phyloP scores from a whole-genome alignment of 768 basidiomycete species.

The Russula lepida region DNA sequence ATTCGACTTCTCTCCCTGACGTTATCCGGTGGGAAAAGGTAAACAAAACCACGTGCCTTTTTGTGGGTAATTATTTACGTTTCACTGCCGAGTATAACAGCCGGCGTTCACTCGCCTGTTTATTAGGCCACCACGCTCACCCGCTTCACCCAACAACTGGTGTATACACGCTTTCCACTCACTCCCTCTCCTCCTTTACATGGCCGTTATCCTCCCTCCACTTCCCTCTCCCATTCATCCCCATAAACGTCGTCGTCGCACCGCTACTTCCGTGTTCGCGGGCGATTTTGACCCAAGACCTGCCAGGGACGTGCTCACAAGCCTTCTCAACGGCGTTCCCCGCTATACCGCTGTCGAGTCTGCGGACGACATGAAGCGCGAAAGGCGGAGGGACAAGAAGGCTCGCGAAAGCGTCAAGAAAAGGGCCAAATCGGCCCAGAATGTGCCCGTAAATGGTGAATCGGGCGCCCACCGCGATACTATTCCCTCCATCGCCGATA shows the following conservation, averaged over 20 bases:
- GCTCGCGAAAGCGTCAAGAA: conserved; percentile 47
- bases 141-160: conserved; percentile 14
- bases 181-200: neutral
- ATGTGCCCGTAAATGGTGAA: conserved; percentile 22
- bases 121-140: conserved; percentile 22
- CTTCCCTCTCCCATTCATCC: conserved; percentile 19
- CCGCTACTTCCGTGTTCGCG: conserved; percentile 67
- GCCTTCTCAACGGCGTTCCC: conserved; percentile 66
- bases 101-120: conserved; percentile 20
- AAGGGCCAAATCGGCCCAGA: conserved; percentile 31
- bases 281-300: conserved; percentile 65
- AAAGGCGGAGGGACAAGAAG: conserved; percentile 44
- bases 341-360: conserved; percentile 56
- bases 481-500: conserved; percentile 20
- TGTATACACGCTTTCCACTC: conserved; percentile 1
- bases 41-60: conserved; percentile 18
- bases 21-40: conserved; percentile 9
- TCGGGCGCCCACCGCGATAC: conserved; percentile 19
- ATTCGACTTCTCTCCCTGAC: neutral
- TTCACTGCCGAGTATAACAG: conserved; percentile 19
- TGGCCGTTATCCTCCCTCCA: conserved; percentile 30
- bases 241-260: conserved; percentile 40
- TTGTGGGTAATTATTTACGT: conserved; percentile 18
- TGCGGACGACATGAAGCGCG: conserved; percentile 48
- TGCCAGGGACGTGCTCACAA: conserved; percentile 68